Conservation (phyloP, 192 early-diverging fungal species). For the Mortierella antarctica region DNA sequence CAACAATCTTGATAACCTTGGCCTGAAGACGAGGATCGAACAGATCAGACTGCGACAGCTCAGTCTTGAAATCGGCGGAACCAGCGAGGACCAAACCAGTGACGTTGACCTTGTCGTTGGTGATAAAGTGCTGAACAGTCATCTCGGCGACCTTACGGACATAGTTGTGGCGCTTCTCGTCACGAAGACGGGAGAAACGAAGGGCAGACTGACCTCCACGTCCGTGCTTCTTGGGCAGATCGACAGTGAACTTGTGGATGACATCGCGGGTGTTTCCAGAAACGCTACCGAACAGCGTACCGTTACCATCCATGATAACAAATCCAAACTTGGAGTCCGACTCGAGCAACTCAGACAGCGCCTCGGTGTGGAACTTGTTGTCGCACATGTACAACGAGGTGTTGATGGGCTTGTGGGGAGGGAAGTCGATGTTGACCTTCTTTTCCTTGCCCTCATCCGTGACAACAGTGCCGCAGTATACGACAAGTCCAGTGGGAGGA, state of each 20-base stretch:
- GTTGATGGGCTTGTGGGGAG: constrained; percentile 99
- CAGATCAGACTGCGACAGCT: constrained; percentile 93
- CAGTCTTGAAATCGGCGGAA: constrained; percentile 99
- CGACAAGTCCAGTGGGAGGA: constrained; percentile 95
- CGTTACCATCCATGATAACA: constrained; percentile 99
- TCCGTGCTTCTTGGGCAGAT: constrained; percentile 99
- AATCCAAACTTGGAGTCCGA: constrained; percentile 97
- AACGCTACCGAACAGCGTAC: constrained; percentile 94
- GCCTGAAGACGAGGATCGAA: constrained; percentile 92
- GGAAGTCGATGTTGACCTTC: constrained; percentile 98
- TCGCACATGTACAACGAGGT: constrained; percentile 98
- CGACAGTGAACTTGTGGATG: constrained; percentile 93
- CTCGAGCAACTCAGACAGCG: constrained; percentile 91
- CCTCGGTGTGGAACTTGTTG: constrained; percentile 99
- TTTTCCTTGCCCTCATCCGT: constrained; percentile 99
- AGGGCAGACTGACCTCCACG: constrained; percentile 99
- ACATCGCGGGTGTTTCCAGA: constrained; percentile 95
- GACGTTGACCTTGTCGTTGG: constrained; percentile 90
- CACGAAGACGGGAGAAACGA: constrained; percentile 98
- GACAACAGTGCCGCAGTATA: constrained; percentile 95
- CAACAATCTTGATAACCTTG: constrained; percentile 94
- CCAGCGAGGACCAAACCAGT: constrained; percentile 94
- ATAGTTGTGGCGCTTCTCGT: constrained; percentile 99
- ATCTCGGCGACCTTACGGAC: constrained; percentile 98
- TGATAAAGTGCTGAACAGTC: constrained; percentile 96